Evolutionary conservation across 2,329 filamentous ascomycete genomes (phyloP).

Genomic region (Pseudomassariella vexata): DNA sequence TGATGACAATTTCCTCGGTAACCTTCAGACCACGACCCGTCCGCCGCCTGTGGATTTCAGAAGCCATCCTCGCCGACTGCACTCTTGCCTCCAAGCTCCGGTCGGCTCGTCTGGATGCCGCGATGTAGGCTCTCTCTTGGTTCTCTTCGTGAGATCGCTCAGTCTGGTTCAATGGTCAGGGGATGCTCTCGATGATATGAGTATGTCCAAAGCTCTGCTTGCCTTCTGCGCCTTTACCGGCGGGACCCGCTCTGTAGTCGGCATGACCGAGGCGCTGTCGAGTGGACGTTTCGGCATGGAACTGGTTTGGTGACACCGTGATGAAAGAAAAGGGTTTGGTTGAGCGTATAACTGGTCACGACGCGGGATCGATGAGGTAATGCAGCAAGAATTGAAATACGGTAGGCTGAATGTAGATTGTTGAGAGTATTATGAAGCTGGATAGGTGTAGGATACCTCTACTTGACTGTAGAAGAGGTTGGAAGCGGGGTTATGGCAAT

Average conservation of each 20-base stretch:
- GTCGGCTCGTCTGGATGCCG: conserved; percentile 81
- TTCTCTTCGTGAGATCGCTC: conserved; percentile 77
- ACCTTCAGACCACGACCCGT: conserved; percentile 79
- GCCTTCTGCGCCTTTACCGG: conserved; percentile 29
- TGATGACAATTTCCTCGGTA: conserved; percentile 78
- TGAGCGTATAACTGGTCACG: too few species aligned
- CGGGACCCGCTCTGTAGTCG: conserved; percentile 21
- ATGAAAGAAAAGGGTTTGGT: too few species aligned
- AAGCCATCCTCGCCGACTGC: conserved; percentile 80
- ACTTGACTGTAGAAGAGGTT: too few species aligned
- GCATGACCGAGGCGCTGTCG: conserved; percentile 23
- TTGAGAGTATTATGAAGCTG: too few species aligned
- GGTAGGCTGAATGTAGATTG: too few species aligned
- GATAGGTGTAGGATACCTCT: too few species aligned
- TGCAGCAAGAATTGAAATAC: too few species aligned
- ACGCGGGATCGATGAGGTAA: too few species aligned
- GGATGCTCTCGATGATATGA: too few species aligned
- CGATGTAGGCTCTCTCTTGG: conserved; percentile 85
- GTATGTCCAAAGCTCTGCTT: too few species aligned
- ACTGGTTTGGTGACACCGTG: conserved; percentile 4
- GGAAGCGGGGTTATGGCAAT: too few species aligned
- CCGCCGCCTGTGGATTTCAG: conserved; percentile 83
- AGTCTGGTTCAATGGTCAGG: conserved; percentile 54
- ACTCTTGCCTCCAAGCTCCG: conserved; percentile 81
- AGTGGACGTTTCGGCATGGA: conserved; percentile 34